These are phyloP conservation scores for Trebouxia sp. DNA, from an alignment of 139 green algal species.

Conservation along the genomic window DNA sequence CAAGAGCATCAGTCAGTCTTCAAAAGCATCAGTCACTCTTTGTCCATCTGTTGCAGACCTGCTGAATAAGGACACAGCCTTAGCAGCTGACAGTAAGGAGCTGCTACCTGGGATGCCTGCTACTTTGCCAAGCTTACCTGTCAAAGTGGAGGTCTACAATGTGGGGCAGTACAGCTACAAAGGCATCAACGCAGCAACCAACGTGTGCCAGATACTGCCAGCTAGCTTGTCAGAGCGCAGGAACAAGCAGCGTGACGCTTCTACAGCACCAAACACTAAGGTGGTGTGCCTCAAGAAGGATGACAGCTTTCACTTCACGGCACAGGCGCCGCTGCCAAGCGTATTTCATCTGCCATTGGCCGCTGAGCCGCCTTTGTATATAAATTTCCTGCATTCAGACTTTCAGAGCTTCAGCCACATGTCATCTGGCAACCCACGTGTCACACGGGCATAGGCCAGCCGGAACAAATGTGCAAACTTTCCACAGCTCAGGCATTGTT, in stretches of 20 bases:
- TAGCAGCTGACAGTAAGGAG: too few species aligned
- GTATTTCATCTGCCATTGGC: slow-evolving; percentile 6
- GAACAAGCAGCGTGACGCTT: not conserved
- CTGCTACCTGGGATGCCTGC: too few species aligned
- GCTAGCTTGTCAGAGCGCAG: slow-evolving; percentile 5
- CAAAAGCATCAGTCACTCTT: too few species aligned
- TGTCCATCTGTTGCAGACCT: too few species aligned
- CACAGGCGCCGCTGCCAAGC: not conserved
- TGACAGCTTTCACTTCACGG: slow-evolving; percentile 8
- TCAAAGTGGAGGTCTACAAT: slow-evolving; percentile 5
- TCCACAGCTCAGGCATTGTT: too few species aligned
- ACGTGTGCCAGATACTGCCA: slow-evolving; percentile 2
- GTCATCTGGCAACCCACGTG: not conserved
- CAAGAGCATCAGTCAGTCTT: too few species aligned
- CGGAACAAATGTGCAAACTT: too few species aligned
- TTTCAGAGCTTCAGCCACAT: not conserved
- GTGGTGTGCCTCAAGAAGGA: slow-evolving; percentile 6
- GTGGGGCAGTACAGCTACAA: slow-evolving; percentile 23
- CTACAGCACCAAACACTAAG: not conserved
- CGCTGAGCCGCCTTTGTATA: slow-evolving; percentile 14
- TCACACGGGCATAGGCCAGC: not conserved
- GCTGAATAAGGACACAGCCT: too few species aligned
- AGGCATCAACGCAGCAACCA: not conserved
- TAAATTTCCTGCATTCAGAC: not conserved
- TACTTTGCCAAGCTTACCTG: not conserved